Percentiles rank a stretch among this genome's conserved stretches.
phyloP scores from a whole-genome alignment of 129 eudicot genomes.

The Helichrysum umbraculigerum region DNA sequence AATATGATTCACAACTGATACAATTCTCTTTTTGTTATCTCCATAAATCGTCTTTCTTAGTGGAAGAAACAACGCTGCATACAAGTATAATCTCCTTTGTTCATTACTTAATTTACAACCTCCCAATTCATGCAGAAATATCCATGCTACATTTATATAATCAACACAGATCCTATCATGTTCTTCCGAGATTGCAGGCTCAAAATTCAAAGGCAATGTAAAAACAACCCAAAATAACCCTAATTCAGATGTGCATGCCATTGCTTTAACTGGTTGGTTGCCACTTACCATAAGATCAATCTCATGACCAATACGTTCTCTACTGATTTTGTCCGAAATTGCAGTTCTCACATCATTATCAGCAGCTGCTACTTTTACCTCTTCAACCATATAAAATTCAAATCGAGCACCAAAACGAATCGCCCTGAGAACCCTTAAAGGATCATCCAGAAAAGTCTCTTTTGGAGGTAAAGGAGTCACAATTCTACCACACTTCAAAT shows the following conservation, averaged over 20 bases:
- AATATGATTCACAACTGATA: conserved; percentile 48
- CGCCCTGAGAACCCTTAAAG: too few relatives aligned
- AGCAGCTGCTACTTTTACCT: too few relatives aligned
- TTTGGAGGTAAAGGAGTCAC: too few relatives aligned
- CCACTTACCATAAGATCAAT: too few relatives aligned
- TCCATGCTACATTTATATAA: conserved; percentile 69
- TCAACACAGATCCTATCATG: conserved; percentile 62
- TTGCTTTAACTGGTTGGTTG: conserved; percentile 64
- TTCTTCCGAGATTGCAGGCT: conserved; percentile 53
- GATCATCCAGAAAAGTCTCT: too few relatives aligned
- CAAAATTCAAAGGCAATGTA: conserved; percentile 50
- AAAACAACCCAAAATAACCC: conserved; percentile 73
- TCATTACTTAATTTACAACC: conserved; percentile 47
- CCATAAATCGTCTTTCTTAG: conserved; percentile 44
- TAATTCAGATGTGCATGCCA: conserved; percentile 50
- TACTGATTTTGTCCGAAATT: conserved; percentile 61
- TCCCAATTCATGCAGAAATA: conserved; percentile 48
- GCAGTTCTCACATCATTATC: too few relatives aligned
- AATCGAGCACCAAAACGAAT: too few relatives aligned
- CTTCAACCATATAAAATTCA: too few relatives aligned
- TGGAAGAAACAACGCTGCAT: conserved; percentile 78
- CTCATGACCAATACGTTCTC: conserved; percentile 35
- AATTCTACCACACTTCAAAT: too few relatives aligned
- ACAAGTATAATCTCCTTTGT: conserved; percentile 61
- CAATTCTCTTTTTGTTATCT: conserved; percentile 60